Percentiles rank a stretch among this genome's conserved stretches.
Conservation (phyloP, 768 basidiomycete genomes). For the Psilocybe subaeruginosa region DNA sequence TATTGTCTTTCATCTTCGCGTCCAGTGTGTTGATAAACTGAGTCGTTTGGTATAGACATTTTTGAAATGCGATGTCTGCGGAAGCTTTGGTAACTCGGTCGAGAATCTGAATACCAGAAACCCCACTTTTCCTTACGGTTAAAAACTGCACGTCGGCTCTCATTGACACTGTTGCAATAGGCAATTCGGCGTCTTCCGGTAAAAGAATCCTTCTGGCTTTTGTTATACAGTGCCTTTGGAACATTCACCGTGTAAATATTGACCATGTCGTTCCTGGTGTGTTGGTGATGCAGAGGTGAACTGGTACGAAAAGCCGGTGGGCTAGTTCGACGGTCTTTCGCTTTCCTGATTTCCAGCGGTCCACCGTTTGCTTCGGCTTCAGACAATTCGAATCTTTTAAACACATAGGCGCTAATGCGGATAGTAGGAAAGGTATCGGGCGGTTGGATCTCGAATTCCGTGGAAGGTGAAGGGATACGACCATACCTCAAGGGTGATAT, state of each 20-base stretch:
- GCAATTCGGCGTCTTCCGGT: slow-evolving; percentile 27
- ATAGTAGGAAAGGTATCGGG: not conserved
- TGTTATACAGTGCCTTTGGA: slow-evolving; percentile 28
- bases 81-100: slow-evolving; percentile 1
- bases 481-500: not conserved
- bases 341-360: not conserved
- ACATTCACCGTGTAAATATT: slow-evolving; percentile 3
- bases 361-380: not conserved
- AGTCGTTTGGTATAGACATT: slow-evolving; percentile 40
- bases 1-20: slow-evolving; percentile 43
- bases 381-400: not conserved
- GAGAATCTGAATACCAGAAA: not conserved
- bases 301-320: not conserved
- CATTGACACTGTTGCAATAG: slow-evolving; percentile 49
- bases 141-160: slow-evolving; percentile 48
- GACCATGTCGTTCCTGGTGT: not conserved
- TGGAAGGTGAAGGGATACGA: not conserved
- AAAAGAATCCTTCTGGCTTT: slow-evolving; percentile 31
- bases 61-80: slow-evolving; percentile 36
- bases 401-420: not conserved
- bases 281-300: not conserved
- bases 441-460: not conserved
- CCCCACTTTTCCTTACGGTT: slow-evolving; percentile 30
- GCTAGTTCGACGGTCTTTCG: not conserved
- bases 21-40: slow-evolving; percentile 46